Evolutionary conservation across 2,329 filamentous ascomycete genomes (phyloP).

Genomic region (Aspergillus eucalypticola): DNA sequence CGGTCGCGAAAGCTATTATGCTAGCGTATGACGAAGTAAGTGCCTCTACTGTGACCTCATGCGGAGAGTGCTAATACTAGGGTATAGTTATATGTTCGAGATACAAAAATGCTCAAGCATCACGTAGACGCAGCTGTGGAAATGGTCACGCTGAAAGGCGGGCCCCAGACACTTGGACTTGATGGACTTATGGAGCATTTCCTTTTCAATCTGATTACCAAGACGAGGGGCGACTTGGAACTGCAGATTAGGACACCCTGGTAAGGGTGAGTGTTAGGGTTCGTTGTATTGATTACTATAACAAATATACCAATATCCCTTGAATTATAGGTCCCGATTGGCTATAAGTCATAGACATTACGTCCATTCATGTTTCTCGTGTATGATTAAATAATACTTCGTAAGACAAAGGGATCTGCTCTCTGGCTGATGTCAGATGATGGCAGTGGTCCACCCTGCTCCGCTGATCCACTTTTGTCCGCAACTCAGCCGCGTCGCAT

Average conservation of each 20-base stretch:
- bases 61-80: background rate
- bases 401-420: background rate
- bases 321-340: background rate
- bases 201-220: conserved; percentile 8
- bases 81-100: background rate
- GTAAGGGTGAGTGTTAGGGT: background rate
- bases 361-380: background rate
- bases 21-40: conserved; percentile 25
- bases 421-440: background rate
- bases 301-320: no score
- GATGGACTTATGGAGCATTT: conserved; percentile 9
- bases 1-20: conserved; percentile 23
- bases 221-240: background rate
- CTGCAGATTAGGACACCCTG: conserved; percentile 1
- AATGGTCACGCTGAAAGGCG: conserved; percentile 11
- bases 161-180: conserved; percentile 9
- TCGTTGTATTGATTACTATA: background rate
- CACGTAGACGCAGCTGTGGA: conserved; percentile 9
- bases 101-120: conserved; percentile 4
- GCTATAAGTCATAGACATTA: background rate
- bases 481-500: background rate
- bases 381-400: no score
- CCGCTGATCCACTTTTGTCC: background rate
- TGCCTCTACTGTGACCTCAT: no score
- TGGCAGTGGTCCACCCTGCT: background rate